Percentiles rank a stretch among this genome's conserved stretches.
Conservation (phyloP, 2,329 filamentous ascomycete species). For the Penicillium polonicum region DNA sequence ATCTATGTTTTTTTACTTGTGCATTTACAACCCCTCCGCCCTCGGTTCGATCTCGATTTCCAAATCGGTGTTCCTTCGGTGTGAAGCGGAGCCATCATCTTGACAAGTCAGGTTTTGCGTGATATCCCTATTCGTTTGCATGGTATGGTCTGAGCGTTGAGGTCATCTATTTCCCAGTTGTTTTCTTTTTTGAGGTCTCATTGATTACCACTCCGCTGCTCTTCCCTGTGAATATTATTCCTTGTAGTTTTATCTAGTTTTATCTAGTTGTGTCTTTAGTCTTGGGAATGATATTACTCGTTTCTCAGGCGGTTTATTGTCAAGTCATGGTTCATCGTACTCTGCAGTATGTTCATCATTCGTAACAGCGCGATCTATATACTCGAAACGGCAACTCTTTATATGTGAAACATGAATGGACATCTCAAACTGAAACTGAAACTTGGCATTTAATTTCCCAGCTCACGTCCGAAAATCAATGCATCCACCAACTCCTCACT, state of each 20-base stretch:
- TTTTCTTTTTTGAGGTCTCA: constrained; percentile 1
- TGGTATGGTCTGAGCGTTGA: constrained; percentile 24
- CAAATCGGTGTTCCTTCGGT: not conserved
- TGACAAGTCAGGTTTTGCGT: constrained; percentile 26
- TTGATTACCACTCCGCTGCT: constrained; percentile 10
- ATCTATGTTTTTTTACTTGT: constrained; percentile 11
- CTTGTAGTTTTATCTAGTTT: constrained; percentile 25
- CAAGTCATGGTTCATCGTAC: not conserved
- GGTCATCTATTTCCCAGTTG: constrained; percentile 11
- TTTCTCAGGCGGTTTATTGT: not conserved
- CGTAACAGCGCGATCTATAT: not conserved
- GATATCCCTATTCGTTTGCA: constrained; percentile 30
- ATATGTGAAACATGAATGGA: not conserved
- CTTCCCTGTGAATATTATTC: constrained; percentile 20
- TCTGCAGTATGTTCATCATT: not conserved
- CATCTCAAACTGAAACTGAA: not conserved
- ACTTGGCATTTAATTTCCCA: constrained; percentile 20
- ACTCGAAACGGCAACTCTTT: not conserved
- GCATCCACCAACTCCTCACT: constrained; percentile 41
- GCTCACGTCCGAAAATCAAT: constrained; percentile 38
- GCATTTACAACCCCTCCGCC: constrained; percentile 10
- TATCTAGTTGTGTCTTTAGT: constrained; percentile 8
- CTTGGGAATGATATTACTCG: not conserved
- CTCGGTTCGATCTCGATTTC: not conserved
- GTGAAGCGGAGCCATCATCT: constrained; percentile 13